Base-by-base conservation (phyloP, 2,329 filamentous ascomycete genomes). In the Corynespora cassiicola region DNA sequence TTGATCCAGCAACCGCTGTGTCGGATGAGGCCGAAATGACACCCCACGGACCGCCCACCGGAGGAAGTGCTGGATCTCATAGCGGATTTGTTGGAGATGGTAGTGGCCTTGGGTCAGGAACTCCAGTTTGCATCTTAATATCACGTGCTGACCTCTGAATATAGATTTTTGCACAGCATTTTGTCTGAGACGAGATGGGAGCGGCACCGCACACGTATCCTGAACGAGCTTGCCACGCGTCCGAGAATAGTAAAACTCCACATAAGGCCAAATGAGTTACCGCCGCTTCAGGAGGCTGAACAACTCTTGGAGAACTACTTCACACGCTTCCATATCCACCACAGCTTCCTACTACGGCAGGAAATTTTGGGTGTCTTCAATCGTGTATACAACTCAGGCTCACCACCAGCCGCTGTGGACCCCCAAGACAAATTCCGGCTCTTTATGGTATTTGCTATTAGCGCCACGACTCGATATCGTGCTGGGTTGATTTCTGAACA, bases 381-480 rank as follows among this genome's bases (percentile, higher is more conserved):
- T 23, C 42, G 38, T 15, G n/a, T 48, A 8, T 48, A 48, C 17
- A 24, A 22, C 27, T 11, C n/a, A n/a, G n/a, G n/a, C n/a, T n/a
- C n/a, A n/a, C n/a, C n/a, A n/a, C n/a, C n/a, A n/a, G n/a, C n/a
- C n/a, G n/a, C n/a, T n/a, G n/a, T n/a, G n/a, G n/a, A n/a, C n/a
- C 26, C 31, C 17, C 62, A 71, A 26, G 64, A 70, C 30, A 37
- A 61, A 0, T 72, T 69, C 39, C 56, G 63, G 0, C 38, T 63
- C 2, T 68, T 67, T 30, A 70, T 72, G 62, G 61, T 73, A 1
- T 56, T 68, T 22, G 68, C 69, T 0, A 61, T 72, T 3, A 65
- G 63, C 2, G 59, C 68, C 0, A 60, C 72, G 9, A 61, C 66
- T 7, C 50, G 62, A 0, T 66, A 66, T 39, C 59, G 69, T 4